Percentiles rank a stretch among this genome's conserved stretches.
Conservation (phyloP, 495 filamentous ascomycete genomes). For the Rostrohypoxylon terebratum region DNA sequence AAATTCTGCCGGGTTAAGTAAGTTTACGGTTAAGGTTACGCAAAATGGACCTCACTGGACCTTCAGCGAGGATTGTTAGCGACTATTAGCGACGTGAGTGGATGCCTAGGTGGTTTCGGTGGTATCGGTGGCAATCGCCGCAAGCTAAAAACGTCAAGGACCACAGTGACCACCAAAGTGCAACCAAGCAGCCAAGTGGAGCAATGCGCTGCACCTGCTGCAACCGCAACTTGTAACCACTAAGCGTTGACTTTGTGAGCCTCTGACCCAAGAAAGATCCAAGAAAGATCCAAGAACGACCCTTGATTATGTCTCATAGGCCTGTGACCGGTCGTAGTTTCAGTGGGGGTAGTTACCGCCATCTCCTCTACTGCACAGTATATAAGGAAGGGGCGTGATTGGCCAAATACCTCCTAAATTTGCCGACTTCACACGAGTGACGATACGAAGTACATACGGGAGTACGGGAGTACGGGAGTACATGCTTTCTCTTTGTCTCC, state of each 20-base stretch:
- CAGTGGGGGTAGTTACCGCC: constrained; percentile 25
- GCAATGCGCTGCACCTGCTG: constrained; percentile 2
- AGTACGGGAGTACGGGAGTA: background rate
- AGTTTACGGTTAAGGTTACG: constrained; percentile 30
- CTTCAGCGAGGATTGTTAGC: constrained; percentile 11
- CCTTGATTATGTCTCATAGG: constrained; percentile 32
- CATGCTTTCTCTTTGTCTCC: background rate
- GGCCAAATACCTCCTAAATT: constrained; percentile 36
- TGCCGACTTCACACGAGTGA: constrained; percentile 37
- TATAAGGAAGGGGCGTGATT: constrained; percentile 18
- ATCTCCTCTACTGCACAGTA: constrained; percentile 6
- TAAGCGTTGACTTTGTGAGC: constrained; percentile 38
- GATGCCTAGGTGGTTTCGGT: constrained; percentile 26
- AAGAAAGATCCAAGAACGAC: constrained; percentile 16
- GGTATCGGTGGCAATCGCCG: constrained; percentile 37
- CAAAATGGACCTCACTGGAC: constrained; percentile 25
- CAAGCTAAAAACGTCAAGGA: constrained; percentile 27
- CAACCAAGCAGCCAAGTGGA: background rate
- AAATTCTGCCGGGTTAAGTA: constrained; percentile 40
- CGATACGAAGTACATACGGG: too few species aligned
- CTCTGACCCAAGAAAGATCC: constrained; percentile 35
- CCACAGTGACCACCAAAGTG: background rate
- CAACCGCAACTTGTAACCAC: constrained; percentile 27
- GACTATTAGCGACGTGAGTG: constrained; percentile 24
- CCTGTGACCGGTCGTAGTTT: constrained; percentile 7